Base-by-base conservation (phyloP, 805 yeast species). In the Clavispora asparagi region DNA sequence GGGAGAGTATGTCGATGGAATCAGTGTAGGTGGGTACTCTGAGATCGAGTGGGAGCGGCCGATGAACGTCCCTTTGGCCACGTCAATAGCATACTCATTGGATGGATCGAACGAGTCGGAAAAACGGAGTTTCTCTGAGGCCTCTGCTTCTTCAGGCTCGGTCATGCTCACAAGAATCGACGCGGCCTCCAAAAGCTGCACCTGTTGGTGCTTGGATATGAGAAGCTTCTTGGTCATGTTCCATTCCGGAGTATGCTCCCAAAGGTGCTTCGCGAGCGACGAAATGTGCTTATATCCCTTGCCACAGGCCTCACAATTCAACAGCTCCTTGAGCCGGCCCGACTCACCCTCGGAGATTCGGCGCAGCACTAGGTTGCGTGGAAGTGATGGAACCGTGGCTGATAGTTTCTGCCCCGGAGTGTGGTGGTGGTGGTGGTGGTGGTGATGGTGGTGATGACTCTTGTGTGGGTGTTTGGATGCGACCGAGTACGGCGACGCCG, bases 241-340 rank as follows among this genome's bases (percentile, higher is more conserved):
- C 96, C 96, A 88, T 61, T 89, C 96, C 0, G 96, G 95, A 0
- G 96, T 88, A 63, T 88, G 96, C 60, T 88, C 96, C 96, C 96
- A 88, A 35, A 88, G 67, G 66, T 87, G 95, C 63, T 87, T 87
- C 2, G 95, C 94, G 49, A 87, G 73, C n/a, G 91, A 83, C 1
- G 90, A 82, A 6, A 88, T 85, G 67, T 88, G 96, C 62, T 87
- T 89, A 62, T 88, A 88, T 19, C 94, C 95, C 64, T 88, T 88
- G 3, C 96, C 96, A 58, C 96, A 88, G 4, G 94, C 88, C 63
- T 89, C 95, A 69, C 96, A 88, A 58, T 83, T 83, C 52, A 88
- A 74, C 59, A 85, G 91, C 60, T 88, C 95, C 62, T 87, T 88
- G 41, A 86, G 72, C 41, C 96, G 68, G 19, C 95, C 95, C 4